Evolutionary conservation across 1,284 basidiomycete species (phyloP).

Genomic region (Golubevia pallescens): DNA sequence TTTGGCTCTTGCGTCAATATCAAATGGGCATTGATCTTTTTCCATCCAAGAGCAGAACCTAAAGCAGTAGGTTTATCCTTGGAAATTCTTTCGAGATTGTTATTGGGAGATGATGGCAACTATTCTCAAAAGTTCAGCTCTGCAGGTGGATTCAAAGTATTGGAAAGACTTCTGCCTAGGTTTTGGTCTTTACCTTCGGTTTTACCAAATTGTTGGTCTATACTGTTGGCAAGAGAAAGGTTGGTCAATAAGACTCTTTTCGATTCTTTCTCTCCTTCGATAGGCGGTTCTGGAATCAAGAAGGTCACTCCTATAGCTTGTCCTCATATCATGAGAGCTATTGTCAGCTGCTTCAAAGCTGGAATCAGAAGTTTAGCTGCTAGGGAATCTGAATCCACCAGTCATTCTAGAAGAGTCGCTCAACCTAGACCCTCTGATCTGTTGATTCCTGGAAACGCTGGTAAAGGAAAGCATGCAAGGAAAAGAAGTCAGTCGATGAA

Average conservation of each 20-base stretch:
- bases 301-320: constrained; percentile 3
- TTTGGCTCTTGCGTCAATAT: constrained; percentile 27
- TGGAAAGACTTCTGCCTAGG: constrained; percentile 76
- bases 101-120: constrained; percentile 15
- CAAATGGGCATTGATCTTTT: constrained; percentile 49
- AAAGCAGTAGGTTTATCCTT: constrained; percentile 26
- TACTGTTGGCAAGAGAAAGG: constrained; percentile 69
- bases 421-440: constrained; percentile 17
- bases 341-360: constrained; percentile 34
- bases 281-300: constrained; percentile 1
- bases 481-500: constrained; percentile 41
- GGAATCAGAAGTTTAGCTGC: constrained; percentile 16
- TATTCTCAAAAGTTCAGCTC: constrained; percentile 70
- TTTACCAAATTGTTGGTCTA: constrained; percentile 71
- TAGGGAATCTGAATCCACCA: background rate
- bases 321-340: constrained; percentile 34
- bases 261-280: constrained; percentile 4
- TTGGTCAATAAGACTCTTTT: constrained; percentile 20
- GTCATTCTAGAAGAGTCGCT: background rate
- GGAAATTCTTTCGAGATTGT: constrained; percentile 25
- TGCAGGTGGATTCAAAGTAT: constrained; percentile 75
- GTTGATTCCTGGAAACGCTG: background rate
- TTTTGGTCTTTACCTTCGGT: constrained; percentile 72
- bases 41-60: constrained; percentile 36
- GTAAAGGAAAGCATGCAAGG: constrained; percentile 15